phyloP scores from a whole-genome alignment of 257 asterid genomes.

The Datura wrightii region DNA sequence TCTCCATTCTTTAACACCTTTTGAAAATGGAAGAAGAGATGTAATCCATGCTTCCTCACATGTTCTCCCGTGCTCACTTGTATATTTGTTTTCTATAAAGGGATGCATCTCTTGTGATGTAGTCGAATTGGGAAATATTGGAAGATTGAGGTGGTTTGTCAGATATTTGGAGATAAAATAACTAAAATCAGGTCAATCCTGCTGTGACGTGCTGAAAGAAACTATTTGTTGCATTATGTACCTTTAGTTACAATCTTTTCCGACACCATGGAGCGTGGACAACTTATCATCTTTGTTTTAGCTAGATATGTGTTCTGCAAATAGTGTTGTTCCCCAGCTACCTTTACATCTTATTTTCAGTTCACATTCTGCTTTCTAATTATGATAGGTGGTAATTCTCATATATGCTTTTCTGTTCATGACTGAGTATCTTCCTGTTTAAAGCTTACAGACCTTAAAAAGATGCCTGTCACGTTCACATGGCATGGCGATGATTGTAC shows the following conservation, averaged over 20 bases:
- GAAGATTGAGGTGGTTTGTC: background rate
- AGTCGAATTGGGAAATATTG: background rate
- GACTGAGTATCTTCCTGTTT: conserved; percentile 37
- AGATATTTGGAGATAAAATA: background rate
- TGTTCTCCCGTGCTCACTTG: background rate
- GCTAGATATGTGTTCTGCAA: background rate
- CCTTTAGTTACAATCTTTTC: background rate
- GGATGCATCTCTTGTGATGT: background rate
- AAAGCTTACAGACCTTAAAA: conserved; percentile 83
- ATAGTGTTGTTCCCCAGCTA: background rate
- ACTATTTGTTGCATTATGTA: background rate
- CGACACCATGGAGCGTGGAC: background rate
- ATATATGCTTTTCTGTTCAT: conserved; percentile 9
- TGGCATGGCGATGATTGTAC: conserved; percentile 62
- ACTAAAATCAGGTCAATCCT: background rate
- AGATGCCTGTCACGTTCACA: conserved; percentile 67
- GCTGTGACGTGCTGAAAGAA: background rate
- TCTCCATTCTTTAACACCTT: background rate
- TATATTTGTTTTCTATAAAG: background rate
- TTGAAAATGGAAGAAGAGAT: conserved; percentile 14
- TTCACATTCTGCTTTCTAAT: background rate
- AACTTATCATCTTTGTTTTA: background rate
- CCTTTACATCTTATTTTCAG: background rate
- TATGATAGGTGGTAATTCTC: background rate
- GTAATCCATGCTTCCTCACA: background rate